Conservation (phyloP, 306 rosid genomes). For the Lathyrus oleraceus region DNA sequence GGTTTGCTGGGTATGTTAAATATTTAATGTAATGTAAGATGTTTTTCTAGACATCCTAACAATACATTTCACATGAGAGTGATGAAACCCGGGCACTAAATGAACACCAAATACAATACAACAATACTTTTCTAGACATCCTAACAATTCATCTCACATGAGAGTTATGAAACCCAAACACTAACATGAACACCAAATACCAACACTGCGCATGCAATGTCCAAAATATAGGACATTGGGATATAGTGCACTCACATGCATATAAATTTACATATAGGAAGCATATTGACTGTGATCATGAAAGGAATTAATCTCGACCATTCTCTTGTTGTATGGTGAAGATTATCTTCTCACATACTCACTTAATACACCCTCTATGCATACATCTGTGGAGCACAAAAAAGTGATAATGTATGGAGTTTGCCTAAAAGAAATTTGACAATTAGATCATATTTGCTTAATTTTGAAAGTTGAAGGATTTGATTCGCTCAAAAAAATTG, state of each 20-base stretch:
- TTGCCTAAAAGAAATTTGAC: not conserved
- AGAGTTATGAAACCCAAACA: not conserved
- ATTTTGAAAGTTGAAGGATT: not conserved
- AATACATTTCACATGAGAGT: not conserved
- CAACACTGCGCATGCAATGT: not conserved
- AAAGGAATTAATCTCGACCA: not conserved
- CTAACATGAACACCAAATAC: not conserved
- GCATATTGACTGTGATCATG: not conserved
- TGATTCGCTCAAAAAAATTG: not conserved
- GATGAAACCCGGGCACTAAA: not conserved
- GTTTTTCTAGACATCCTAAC: not conserved
- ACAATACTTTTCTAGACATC: not conserved
- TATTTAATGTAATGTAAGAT: not conserved
- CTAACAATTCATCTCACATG: not conserved
- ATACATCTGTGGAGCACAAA: not conserved
- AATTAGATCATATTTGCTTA: not conserved
- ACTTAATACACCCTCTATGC: not conserved
- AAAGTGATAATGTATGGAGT: not conserved
- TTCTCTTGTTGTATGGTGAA: slow-evolving; percentile 2
- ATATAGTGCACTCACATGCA: not conserved
- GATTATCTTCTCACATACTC: not conserved
- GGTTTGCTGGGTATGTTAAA: not conserved
- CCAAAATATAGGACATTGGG: not conserved
- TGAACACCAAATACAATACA: not conserved
- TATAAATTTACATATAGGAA: not conserved